Percentiles rank a stretch among this genome's conserved stretches.
Evolutionary conservation across 139 green algal genomes (phyloP).

Genomic region (Nannochloris sp.): DNA sequence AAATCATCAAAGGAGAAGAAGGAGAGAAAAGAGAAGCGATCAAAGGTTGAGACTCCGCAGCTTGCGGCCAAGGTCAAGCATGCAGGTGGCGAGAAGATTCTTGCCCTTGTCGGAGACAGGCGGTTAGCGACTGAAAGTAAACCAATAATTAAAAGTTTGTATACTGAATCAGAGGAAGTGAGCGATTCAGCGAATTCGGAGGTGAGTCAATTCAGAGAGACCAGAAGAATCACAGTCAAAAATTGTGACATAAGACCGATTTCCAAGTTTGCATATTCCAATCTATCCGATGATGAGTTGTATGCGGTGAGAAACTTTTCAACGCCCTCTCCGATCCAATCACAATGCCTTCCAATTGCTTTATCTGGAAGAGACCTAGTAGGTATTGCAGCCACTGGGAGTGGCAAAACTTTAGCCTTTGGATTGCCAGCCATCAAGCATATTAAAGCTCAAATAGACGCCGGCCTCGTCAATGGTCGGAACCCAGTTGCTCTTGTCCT

Average conservation of each 20-base stretch:
- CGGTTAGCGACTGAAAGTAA: constrained; percentile 33
- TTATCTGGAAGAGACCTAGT: constrained; percentile 72
- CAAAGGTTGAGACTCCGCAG: constrained; percentile 2
- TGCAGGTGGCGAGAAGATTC: not conserved
- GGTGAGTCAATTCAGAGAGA: constrained; percentile 30
- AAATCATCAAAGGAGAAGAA: constrained; percentile 8
- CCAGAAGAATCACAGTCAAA: constrained; percentile 43
- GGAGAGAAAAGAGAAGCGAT: constrained; percentile 16
- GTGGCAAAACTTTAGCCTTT: constrained; percentile 76
- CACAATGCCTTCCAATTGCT: constrained; percentile 74
- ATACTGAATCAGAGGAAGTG: constrained; percentile 35
- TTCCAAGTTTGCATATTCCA: constrained; percentile 47
- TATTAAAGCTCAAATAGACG: constrained; percentile 50
- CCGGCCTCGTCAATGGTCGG: constrained; percentile 17
- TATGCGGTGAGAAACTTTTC: constrained; percentile 54
- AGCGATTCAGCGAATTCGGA: constrained; percentile 23
- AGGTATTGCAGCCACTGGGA: constrained; percentile 79
- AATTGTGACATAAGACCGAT: constrained; percentile 40
- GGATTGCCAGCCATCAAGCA: constrained; percentile 73
- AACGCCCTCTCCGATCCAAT: constrained; percentile 71
- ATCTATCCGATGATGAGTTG: constrained; percentile 54
- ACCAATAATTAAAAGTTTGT: constrained; percentile 51
- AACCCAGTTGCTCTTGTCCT: constrained; percentile 65
- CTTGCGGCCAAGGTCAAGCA: constrained; percentile 18
- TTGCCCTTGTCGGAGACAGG: constrained; percentile 48